Conservation (phyloP, 441 rosid species). For the Erodium trifolium region DNA sequence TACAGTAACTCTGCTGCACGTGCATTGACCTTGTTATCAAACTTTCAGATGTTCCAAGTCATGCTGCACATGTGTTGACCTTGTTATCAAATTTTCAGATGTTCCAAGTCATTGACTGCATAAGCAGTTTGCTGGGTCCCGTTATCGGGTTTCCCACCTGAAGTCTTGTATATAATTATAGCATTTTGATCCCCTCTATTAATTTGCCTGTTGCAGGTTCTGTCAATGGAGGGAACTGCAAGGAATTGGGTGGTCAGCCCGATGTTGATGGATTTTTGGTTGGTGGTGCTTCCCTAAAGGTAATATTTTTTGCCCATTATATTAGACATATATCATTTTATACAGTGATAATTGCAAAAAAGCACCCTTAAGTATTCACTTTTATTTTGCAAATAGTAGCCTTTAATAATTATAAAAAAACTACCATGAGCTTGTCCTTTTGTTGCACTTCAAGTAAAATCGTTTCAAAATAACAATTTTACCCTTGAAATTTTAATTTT, state of each 20-base stretch:
- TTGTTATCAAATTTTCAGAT: not conserved
- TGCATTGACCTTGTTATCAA: not conserved
- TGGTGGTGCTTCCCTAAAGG: slow-evolving; percentile 75
- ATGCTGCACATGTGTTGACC: too few relatives aligned
- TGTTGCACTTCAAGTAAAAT: too few relatives aligned
- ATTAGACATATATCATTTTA: too few relatives aligned
- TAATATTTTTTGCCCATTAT: slow-evolving; percentile 11
- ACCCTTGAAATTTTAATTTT: too few relatives aligned
- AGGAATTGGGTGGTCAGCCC: slow-evolving; percentile 46
- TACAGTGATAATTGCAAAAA: too few relatives aligned
- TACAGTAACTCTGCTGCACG: not conserved
- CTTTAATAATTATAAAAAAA: too few relatives aligned
- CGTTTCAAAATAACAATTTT: too few relatives aligned
- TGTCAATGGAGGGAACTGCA: slow-evolving; percentile 62
- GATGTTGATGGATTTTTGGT: slow-evolving; percentile 74
- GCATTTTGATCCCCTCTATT: not conserved
- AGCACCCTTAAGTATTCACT: too few relatives aligned
- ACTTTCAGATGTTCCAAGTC: not conserved
- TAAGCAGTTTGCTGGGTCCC: not conserved
- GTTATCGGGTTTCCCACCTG: too few relatives aligned
- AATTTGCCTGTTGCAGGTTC: slow-evolving; percentile 34
- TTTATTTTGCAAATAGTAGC: too few relatives aligned
- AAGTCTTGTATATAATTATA: not conserved
- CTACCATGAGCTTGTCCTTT: too few relatives aligned
- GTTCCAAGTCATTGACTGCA: not conserved